phyloP scores from a whole-genome alignment of 2,329 filamentous ascomycete genomes.

The Mycosphaerella arachidis region DNA sequence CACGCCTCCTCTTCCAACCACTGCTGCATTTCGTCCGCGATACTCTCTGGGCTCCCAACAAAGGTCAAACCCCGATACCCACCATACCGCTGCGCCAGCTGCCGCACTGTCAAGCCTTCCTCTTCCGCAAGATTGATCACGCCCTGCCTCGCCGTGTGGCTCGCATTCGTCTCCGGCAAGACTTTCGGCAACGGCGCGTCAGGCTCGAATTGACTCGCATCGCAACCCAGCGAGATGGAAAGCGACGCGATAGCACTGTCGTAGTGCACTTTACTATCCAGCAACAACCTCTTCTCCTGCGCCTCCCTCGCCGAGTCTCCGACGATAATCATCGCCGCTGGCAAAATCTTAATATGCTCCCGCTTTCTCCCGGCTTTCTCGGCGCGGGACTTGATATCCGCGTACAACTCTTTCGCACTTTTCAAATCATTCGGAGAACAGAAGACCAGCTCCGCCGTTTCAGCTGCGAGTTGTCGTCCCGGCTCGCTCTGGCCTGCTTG shows the following conservation, averaged over 20 bases:
- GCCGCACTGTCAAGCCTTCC: constrained; percentile 23
- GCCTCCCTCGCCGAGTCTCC: constrained; percentile 24
- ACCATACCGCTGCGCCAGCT: constrained; percentile 23
- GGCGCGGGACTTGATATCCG: constrained; percentile 23
- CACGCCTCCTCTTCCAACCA: constrained; percentile 23
- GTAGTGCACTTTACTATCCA: constrained; percentile 24
- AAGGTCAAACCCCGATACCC: constrained; percentile 24
- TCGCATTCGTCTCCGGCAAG: constrained; percentile 24
- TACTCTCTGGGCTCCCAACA: constrained; percentile 18
- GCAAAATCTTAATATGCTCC: constrained; percentile 25
- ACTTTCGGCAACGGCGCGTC: constrained; percentile 23
- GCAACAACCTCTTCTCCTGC: constrained; percentile 22
- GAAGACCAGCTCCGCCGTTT: constrained; percentile 27
- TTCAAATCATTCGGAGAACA: constrained; percentile 23
- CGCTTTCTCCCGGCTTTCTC: constrained; percentile 19
- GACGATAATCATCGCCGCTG: constrained; percentile 26
- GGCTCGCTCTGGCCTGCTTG: constrained; percentile 27
- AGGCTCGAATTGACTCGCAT: constrained; percentile 21
- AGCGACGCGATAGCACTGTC: constrained; percentile 25
- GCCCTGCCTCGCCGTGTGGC: constrained; percentile 17
- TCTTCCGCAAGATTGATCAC: constrained; percentile 20
- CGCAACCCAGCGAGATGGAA: constrained; percentile 22
- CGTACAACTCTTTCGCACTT: constrained; percentile 21
- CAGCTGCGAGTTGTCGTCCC: constrained; percentile 24
- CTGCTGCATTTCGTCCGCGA: constrained; percentile 23